phyloP scores from a whole-genome alignment of 2,329 filamentous ascomycete species.

The Hortaea sp. region DNA sequence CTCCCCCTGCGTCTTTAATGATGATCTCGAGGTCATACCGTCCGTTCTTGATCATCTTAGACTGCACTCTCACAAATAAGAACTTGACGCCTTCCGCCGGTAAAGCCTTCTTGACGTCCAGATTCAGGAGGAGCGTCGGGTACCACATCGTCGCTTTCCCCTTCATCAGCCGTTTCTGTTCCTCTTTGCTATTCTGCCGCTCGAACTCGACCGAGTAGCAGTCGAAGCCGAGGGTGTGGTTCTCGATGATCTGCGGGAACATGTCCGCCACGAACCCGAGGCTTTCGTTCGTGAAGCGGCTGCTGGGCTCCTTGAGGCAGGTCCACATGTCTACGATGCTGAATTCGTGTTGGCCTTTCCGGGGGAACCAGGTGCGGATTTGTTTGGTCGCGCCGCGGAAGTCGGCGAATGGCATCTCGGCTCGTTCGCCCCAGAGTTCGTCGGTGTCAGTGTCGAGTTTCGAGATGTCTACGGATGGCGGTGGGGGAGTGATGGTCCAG shows the following conservation, averaged over 20 bases:
- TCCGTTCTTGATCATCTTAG: conserved; percentile 60
- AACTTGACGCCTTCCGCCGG: conserved; percentile 61
- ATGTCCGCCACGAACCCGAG: conserved; percentile 60
- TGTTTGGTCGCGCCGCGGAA: conserved; percentile 43
- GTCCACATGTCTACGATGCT: conserved; percentile 57
- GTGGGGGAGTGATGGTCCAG: conserved; percentile 42
- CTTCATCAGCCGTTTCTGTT: conserved; percentile 16
- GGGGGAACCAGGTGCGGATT: conserved; percentile 44
- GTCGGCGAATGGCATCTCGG: conserved; percentile 33
- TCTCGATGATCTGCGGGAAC: conserved; percentile 57
- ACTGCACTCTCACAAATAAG: conserved; percentile 55
- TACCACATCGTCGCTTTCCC: conserved; percentile 52
- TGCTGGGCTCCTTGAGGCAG: conserved; percentile 48
- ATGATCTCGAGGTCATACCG: conserved; percentile 65
- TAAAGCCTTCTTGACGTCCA: conserved; percentile 67
- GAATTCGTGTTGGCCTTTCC: conserved; percentile 31
- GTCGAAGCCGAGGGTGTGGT: conserved; percentile 25
- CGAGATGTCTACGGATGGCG: conserved; percentile 33
- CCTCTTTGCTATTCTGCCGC: conserved; percentile 9
- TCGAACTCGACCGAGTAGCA: conserved; percentile 22
- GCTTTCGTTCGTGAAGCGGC: conserved; percentile 53
- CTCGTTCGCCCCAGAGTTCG: conserved; percentile 35
- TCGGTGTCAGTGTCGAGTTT: conserved; percentile 36
- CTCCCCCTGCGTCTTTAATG: conserved; percentile 52
- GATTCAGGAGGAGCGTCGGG: conserved; percentile 62